Evolutionary conservation across 1,284 basidiomycete species (phyloP).

Genomic region (Irpex sp.): DNA sequence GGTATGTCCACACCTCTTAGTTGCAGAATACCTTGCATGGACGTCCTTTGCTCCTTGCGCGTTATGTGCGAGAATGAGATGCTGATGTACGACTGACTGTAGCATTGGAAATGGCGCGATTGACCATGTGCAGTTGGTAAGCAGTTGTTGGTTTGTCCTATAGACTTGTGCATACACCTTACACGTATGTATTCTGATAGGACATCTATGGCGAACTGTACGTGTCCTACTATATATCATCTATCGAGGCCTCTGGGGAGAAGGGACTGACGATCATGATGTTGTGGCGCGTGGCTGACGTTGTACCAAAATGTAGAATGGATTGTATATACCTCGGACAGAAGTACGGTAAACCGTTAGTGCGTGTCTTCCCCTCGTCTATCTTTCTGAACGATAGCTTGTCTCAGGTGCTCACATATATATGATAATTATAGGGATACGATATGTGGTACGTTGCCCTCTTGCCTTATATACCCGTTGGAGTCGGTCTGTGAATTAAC

Average conservation of each 20-base stretch:
- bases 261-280: not conserved
- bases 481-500: no score
- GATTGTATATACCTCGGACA: conserved; percentile 94
- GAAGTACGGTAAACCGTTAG: conserved; percentile 54
- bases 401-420: no score
- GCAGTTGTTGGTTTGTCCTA: conserved; percentile 18
- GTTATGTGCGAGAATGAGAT: not conserved
- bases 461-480: no score
- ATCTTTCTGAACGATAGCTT: no score
- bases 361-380: conserved; percentile 18
- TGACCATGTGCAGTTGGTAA: conserved; percentile 82
- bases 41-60: no score
- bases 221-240: conserved; percentile 16
- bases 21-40: no score
- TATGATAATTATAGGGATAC: conserved; percentile 37
- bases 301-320: conserved; percentile 49
- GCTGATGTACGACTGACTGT: not conserved
- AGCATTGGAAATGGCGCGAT: conserved; percentile 90
- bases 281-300: not conserved
- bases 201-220: conserved; percentile 91
- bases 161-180: not conserved
- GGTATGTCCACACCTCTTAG: conserved; percentile 30
- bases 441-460: conserved; percentile 45
- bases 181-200: conserved; percentile 32
- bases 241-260: no score